Evolutionary conservation across 495 filamentous ascomycete genomes (phyloP).

Genomic region (Haplographium delicatum): DNA sequence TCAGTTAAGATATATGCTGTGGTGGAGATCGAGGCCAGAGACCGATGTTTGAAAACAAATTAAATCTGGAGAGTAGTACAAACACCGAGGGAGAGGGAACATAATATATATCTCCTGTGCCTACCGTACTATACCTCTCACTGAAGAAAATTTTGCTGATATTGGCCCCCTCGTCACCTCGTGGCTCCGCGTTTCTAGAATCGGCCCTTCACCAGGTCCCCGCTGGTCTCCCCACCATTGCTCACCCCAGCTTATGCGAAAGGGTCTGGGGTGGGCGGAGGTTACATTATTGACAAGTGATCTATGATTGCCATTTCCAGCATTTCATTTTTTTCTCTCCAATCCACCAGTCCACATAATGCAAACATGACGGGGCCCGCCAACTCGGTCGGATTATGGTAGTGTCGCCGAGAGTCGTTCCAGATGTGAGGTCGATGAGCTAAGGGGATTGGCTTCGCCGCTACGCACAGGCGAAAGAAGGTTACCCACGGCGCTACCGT

Average conservation of each 20-base stretch:
- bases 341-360: no score
- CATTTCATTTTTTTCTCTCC: not conserved
- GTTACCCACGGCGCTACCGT: no score
- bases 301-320: no score
- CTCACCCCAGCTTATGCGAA: not conserved
- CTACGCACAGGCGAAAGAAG: no score
- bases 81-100: not conserved
- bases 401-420: not conserved
- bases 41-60: not conserved
- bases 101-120: not conserved
- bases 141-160: not conserved
- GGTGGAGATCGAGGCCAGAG: no score
- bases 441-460: no score
- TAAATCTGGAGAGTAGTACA: not conserved
- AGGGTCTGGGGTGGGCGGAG: not conserved
- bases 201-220: not conserved
- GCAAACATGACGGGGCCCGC: not conserved
- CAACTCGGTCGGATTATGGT: not conserved
- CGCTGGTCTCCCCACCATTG: not conserved
- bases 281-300: no score
- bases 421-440: not conserved
- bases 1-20: not conserved
- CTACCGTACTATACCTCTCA: not conserved
- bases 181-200: no score
- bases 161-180: no score